phyloP scores from a whole-genome alignment of 768 basidiomycete species.

The Gyrodon lividus region DNA sequence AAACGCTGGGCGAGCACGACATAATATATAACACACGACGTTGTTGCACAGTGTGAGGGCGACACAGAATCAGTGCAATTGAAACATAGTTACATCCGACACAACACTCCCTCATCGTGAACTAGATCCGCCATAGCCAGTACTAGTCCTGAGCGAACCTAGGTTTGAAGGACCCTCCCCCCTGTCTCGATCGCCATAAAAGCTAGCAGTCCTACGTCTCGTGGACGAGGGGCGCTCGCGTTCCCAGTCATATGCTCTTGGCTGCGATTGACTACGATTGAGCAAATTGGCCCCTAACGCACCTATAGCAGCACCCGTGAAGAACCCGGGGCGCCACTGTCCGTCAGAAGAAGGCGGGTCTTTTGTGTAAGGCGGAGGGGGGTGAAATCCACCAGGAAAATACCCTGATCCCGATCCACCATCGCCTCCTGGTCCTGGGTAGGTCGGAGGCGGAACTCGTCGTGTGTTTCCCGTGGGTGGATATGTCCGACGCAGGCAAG shows the following conservation, averaged over 20 bases:
- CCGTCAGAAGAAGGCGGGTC: slow-evolving; percentile 29
- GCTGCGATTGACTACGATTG: slow-evolving; percentile 38
- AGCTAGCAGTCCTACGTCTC: slow-evolving; percentile 23
- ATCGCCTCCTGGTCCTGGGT: slow-evolving; percentile 29
- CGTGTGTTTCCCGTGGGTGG: slow-evolving; percentile 32
- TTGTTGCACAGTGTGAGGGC: not conserved
- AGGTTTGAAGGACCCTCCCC: slow-evolving; percentile 70
- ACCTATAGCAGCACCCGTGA: slow-evolving; percentile 78
- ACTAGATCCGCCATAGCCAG: slow-evolving; percentile 76
- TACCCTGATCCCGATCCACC: slow-evolving; percentile 37
- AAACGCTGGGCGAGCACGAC: not conserved
- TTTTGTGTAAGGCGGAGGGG: slow-evolving; percentile 59
- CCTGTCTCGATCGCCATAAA: slow-evolving; percentile 44
- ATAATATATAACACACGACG: not conserved
- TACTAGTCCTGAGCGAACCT: slow-evolving; percentile 72
- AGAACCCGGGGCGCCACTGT: slow-evolving; percentile 75
- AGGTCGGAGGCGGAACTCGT: slow-evolving; percentile 23
- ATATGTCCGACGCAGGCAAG: slow-evolving; percentile 44
- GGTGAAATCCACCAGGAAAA: slow-evolving; percentile 52
- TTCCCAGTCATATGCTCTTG: slow-evolving; percentile 59
- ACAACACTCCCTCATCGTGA: slow-evolving; percentile 48
- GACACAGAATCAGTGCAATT: not conserved
- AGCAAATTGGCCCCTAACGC: slow-evolving; percentile 61
- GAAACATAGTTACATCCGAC: not conserved
- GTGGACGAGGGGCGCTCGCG: slow-evolving; percentile 32